Conservation (phyloP, 805 yeast species). For the Hanseniaspora thailandica region DNA sequence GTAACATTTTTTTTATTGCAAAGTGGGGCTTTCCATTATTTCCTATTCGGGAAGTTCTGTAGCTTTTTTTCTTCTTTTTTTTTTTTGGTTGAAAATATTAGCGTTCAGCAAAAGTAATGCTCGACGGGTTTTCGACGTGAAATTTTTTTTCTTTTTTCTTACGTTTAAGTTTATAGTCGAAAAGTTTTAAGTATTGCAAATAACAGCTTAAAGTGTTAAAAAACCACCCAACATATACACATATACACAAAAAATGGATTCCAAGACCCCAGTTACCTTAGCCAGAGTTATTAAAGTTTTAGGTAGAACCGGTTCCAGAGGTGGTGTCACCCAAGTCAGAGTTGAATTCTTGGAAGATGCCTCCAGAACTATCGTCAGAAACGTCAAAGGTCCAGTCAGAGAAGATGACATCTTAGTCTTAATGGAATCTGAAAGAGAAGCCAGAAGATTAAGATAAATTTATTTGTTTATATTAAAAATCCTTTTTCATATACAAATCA, state of each 20-base stretch:
- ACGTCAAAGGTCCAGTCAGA: constrained; percentile 96
- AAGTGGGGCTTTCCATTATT: too few relatives aligned
- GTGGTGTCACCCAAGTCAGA: constrained; percentile 99
- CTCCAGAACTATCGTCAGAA: constrained; percentile 91
- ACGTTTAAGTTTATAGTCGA: too few relatives aligned
- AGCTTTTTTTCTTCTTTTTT: too few relatives aligned
- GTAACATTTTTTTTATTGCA: not conserved
- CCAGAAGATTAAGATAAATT: constrained; percentile 76
- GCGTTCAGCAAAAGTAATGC: too few relatives aligned
- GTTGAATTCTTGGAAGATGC: constrained; percentile 93
- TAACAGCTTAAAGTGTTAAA: not conserved
- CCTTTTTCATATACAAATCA: constrained; percentile 1
- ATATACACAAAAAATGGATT: constrained; percentile 24
- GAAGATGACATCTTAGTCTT: constrained; percentile 96
- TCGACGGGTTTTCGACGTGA: not conserved
- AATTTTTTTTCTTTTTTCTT: not conserved
- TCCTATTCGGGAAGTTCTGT: not conserved
- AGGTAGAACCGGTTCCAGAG: constrained; percentile 99
- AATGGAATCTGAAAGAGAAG: constrained; percentile 99
- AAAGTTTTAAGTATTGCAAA: constrained; percentile 1
- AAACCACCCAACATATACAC: constrained; percentile 14
- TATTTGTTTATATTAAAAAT: not conserved
- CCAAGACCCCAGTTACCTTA: constrained; percentile 89
- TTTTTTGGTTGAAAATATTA: too few relatives aligned
- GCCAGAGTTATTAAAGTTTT: constrained; percentile 99